phyloP scores from a whole-genome alignment of 2,329 filamentous ascomycete species.

The Aspergillus intermedius region DNA sequence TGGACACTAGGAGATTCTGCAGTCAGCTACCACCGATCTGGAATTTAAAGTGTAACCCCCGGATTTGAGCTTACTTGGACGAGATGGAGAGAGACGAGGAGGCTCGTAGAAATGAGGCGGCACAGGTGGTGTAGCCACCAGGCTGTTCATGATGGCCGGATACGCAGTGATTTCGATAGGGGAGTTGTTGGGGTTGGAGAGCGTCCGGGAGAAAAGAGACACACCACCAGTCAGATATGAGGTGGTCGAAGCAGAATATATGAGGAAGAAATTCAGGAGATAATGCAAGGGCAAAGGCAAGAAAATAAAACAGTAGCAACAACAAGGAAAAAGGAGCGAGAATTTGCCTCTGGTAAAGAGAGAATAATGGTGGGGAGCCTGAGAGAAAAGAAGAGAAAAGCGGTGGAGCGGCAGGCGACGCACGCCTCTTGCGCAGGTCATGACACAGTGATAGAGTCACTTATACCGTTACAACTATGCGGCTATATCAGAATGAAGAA shows the following conservation, averaged over 20 bases:
- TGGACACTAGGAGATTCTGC: conserved; percentile 26
- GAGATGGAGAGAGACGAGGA: conserved; percentile 53
- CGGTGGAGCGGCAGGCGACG: conserved; percentile 34
- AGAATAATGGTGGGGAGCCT: conserved; percentile 8
- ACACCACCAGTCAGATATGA: neutral
- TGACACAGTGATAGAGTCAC: neutral
- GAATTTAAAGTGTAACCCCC: conserved; percentile 1
- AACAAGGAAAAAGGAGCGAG: conserved; percentile 5
- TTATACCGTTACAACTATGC: too few relatives aligned
- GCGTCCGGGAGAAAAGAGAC: conserved; percentile 1
- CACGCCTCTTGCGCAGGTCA: conserved; percentile 9
- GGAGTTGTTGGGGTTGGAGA: conserved; percentile 12
- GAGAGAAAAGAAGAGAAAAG: conserved; percentile 18
- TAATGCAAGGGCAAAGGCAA: conserved; percentile 6
- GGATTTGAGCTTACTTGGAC: conserved; percentile 46
- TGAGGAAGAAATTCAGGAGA: conserved; percentile 1
- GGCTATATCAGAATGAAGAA: neutral
- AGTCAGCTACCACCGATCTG: conserved; percentile 10
- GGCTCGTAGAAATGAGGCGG: conserved; percentile 59
- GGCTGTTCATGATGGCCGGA: conserved; percentile 52
- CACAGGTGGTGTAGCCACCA: conserved; percentile 52
- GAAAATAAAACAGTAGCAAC: conserved; percentile 2
- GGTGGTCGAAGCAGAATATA: conserved; percentile 16
- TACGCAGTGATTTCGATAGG: conserved; percentile 15
- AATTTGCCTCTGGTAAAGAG: neutral